These are phyloP conservation scores for Solanum neorickii DNA, from an alignment of 257 asterid genomes.

Conservation along the genomic window DNA sequence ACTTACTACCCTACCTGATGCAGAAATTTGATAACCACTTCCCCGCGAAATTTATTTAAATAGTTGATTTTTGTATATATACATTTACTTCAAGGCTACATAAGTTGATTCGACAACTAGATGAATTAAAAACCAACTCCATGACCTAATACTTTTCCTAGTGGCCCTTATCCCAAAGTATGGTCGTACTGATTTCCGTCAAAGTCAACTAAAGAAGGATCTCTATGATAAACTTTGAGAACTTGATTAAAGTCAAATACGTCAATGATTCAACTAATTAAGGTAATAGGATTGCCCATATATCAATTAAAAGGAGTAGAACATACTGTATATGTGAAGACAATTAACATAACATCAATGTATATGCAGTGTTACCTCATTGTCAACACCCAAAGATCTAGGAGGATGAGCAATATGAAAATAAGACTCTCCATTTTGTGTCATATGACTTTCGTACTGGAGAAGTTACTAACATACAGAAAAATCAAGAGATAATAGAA, in stretches of 20 bases:
- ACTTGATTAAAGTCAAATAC: background rate
- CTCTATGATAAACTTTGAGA: background rate
- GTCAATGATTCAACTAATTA: background rate
- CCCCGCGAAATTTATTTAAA: constrained; percentile 26
- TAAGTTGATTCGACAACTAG: too few relatives aligned
- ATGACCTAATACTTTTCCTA: too few relatives aligned
- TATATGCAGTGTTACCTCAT: background rate
- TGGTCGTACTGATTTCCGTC: too few relatives aligned
- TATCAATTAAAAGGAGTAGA: background rate
- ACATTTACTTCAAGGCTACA: too few relatives aligned
- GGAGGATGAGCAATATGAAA: constrained; percentile 36
- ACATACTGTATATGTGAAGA: background rate
- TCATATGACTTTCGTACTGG: constrained; percentile 18
- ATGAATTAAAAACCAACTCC: too few relatives aligned
- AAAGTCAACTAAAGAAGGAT: too few relatives aligned
- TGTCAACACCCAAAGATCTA: constrained; percentile 36
- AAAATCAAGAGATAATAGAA: background rate
- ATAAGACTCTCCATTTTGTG: constrained; percentile 60
- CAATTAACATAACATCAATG: background rate
- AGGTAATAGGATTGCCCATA: background rate
- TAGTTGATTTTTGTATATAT: background rate
- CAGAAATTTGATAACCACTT: constrained; percentile 58
- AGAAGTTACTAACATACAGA: constrained; percentile 46
- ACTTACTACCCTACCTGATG: constrained; percentile 69
- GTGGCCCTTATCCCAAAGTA: background rate